Evolutionary conservation across 2,329 filamentous ascomycete genomes (phyloP), one percentile per base, ranked within the genome.

Genomic region (Colletotrichum echinochloae): DNA sequence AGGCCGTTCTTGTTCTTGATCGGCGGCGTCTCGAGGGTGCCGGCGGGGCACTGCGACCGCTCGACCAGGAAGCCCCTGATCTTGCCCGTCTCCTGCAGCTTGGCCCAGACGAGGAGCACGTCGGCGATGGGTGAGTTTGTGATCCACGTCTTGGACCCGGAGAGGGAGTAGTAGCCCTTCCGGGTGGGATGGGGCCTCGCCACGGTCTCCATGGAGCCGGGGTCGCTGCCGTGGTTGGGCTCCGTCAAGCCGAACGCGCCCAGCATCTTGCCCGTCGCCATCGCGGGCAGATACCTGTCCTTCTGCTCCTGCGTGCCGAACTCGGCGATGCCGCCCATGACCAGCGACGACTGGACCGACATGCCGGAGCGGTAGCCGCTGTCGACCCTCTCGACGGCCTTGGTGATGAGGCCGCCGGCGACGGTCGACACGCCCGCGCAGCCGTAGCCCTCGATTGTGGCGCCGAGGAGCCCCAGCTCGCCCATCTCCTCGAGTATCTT

Each of bases 1-100:
- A 99, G 89, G 1, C 95, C 96, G 72, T 93, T 98, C 88, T 99
- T 99, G 84, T 98, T 90, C 85, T 97, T 97, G 80, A 99, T 92
- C 16, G 92, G 84, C 1, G 96, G 96, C 7, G 96, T 99, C 80
- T 96, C 94, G 18, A 99, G 86, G 0, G 95, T 97, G 2, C 96
- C 95, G 0, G 93, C 86, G 1, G 95, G 95, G 77, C 95, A 97
- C 75, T 94, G 88, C 75, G 90, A 89, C 74, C 95, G 89, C 82
- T 99, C 94, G 39, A 99, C 87, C 57, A 98, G 82, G 82, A 98
- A 99, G 0, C 96, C 96, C 57, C 93, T 89, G 74, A 99, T 98
- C 86, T 97, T 97, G 73, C 94, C 95, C 28, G 94, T 97, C 75
- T 92, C 92, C 73, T 96, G 90, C 57, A 97, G 83, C 84, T 97